Percentiles rank a stretch among this genome's conserved stretches.
phyloP scores from a whole-genome alignment of 1,284 basidiomycete species.

The Leccinum angustisporum region DNA sequence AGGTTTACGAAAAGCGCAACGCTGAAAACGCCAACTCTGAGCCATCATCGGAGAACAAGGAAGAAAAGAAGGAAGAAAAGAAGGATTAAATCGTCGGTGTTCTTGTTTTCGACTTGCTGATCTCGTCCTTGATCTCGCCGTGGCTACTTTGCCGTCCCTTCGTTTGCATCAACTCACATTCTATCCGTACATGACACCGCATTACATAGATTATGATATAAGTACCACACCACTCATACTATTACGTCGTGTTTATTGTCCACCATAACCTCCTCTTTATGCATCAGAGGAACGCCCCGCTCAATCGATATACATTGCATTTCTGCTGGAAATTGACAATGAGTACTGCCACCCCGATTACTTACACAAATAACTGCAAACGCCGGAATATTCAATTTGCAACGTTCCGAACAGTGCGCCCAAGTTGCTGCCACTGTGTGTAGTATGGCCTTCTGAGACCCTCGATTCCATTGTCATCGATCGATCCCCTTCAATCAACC shows the following conservation, averaged over 20 bases:
- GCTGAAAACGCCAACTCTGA: constrained; percentile 30
- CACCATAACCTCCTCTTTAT: constrained; percentile 10
- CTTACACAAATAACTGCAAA: no score
- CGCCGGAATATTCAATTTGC: no score
- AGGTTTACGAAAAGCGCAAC: constrained; percentile 90
- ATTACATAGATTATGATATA: constrained; percentile 33
- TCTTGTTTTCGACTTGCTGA: background rate
- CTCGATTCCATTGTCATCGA: background rate
- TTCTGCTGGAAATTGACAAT: background rate
- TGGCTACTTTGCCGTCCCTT: constrained; percentile 26
- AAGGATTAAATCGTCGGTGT: constrained; percentile 54
- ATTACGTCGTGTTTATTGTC: constrained; percentile 23
- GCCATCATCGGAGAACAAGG: constrained; percentile 46
- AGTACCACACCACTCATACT: constrained; percentile 33
- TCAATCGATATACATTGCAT: constrained; percentile 20
- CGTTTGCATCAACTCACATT: constrained; percentile 22
- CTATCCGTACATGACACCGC: constrained; percentile 13
- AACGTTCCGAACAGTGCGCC: no score
- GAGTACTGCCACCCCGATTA: no score
- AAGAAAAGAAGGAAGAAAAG: constrained; percentile 62
- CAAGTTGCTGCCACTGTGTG: no score
- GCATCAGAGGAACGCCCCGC: constrained; percentile 25
- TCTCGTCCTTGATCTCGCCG: constrained; percentile 11
- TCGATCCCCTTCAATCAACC: background rate
- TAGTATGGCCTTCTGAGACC: background rate